phyloP scores from a whole-genome alignment of 2,329 filamentous ascomycete species.

The Fusarium nurragi region DNA sequence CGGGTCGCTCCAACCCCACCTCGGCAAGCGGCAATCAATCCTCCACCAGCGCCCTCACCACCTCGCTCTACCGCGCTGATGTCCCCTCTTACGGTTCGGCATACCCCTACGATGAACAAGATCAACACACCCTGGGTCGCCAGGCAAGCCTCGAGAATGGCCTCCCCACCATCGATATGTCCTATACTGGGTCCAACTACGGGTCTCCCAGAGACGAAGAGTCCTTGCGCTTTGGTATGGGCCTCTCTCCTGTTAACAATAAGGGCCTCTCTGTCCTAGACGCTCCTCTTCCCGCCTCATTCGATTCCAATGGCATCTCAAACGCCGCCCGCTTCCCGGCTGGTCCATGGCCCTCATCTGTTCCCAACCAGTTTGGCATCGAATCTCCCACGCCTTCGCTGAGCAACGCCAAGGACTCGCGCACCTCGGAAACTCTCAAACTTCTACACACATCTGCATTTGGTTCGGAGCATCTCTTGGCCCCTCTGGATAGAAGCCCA shows the following conservation, averaged over 20 bases:
- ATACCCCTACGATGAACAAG: slow-evolving; percentile 55
- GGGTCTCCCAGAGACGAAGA: slow-evolving; percentile 84
- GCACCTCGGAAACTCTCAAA: slow-evolving; percentile 71
- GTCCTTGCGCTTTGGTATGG: slow-evolving; percentile 68
- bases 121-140: slow-evolving; percentile 57
- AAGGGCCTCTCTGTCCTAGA: slow-evolving; percentile 88
- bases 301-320: slow-evolving; percentile 95
- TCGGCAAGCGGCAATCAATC: slow-evolving; percentile 62
- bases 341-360: slow-evolving; percentile 89
- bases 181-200: slow-evolving; percentile 69
- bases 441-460: slow-evolving; percentile 73
- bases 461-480: slow-evolving; percentile 71
- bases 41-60: slow-evolving; percentile 74
- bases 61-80: slow-evolving; percentile 58
- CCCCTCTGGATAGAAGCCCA: slow-evolving; percentile 58
- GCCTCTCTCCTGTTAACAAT: slow-evolving; percentile 78
- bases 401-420: slow-evolving; percentile 66
- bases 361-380: slow-evolving; percentile 89
- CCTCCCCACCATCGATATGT: slow-evolving; percentile 68
- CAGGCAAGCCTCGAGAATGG: slow-evolving; percentile 65
- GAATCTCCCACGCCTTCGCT: slow-evolving; percentile 85
- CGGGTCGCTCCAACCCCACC: slow-evolving; percentile 68
- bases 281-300: slow-evolving; percentile 90
- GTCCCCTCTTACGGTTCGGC: slow-evolving; percentile 51
- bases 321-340: slow-evolving; percentile 81